Evolutionary conservation across 176 grass and related monocot species (phyloP), one percentile per base, ranked within the genome.

Genomic region (Aegilops umbellulata): DNA sequence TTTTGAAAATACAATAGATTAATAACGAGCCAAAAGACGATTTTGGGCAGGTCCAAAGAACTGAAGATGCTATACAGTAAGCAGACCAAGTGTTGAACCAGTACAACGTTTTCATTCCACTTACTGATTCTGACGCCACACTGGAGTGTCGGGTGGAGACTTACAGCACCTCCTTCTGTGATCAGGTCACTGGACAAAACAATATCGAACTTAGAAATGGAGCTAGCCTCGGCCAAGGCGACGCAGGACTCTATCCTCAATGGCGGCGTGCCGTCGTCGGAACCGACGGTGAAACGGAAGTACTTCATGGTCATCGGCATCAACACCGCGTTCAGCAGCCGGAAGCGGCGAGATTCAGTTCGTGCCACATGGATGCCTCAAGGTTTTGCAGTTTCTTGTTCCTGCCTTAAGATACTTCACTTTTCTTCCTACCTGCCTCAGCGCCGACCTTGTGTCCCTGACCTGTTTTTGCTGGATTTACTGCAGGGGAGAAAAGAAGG

Each of bases 301-400:
- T 89, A 89, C 55, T 92, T 95, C 68, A 92, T 98, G 93, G 95
- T 98, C 80, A 63, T 98, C 7, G 95, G 95, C 30, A 92, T 98
- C 60, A 98, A 95, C 87, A 98, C 95, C 7, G 95, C 95, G 12
- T 98, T 98, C 86, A 98, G 95, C 85, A 98, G 95, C 41, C 83
- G 93, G 46, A 95, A 93, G 61, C 51, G 95, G 30, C 87, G 95
- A 86, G 95, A 98, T 58, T 98, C 95, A 58, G 77, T 98, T 83
- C 95, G 95, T 17, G 89, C 91, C 3, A 98, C 93, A 13, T 98
- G 95, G 95, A 95, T 98, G 93, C 95, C 93, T 84, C 95, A 94
- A 94, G 93, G 95, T 97, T 30, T 62, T 75, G 26, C 41, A 49
- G 47, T n/a, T 83, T 70, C 27, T 76, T 71, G 32, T 79, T 44